Evolutionary conservation across 2,329 filamentous ascomycete genomes (phyloP).

Genomic region (Teratosphaeria viscida): DNA sequence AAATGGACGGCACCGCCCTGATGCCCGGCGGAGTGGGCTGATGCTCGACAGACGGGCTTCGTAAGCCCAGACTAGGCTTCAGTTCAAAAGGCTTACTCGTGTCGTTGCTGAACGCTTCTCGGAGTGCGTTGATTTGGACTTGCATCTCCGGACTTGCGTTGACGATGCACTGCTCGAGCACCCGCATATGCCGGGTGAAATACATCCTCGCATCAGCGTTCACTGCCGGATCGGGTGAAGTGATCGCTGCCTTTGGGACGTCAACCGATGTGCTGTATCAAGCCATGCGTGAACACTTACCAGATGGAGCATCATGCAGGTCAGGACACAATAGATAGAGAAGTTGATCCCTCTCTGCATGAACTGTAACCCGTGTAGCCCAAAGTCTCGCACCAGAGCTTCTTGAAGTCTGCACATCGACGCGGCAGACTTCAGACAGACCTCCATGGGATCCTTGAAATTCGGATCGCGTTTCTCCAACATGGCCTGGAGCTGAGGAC

Average conservation of each 20-base stretch:
- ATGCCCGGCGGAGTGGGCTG: constrained; percentile 8
- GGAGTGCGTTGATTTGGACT: constrained; percentile 76
- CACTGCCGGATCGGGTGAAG: constrained; percentile 81
- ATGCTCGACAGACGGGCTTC: constrained; percentile 56
- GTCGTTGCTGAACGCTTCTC: constrained; percentile 85
- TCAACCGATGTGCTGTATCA: background rate
- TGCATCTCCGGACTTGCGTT: constrained; percentile 81
- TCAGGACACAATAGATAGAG: constrained; percentile 83
- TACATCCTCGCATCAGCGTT: constrained; percentile 77
- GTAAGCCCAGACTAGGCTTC: constrained; percentile 59
- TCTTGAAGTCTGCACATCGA: constrained; percentile 79
- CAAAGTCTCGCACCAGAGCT: constrained; percentile 64
- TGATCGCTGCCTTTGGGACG: constrained; percentile 62
- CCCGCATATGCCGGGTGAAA: constrained; percentile 87
- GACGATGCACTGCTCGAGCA: constrained; percentile 73
- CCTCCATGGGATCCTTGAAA: constrained; percentile 81
- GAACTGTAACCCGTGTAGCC: constrained; percentile 69
- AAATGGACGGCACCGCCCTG: constrained; percentile 3
- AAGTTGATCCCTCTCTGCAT: constrained; percentile 95
- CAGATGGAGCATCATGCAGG: constrained; percentile 85
- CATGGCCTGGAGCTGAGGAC: constrained; percentile 67
- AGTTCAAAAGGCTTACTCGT: constrained; percentile 75
- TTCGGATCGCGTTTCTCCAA: constrained; percentile 66
- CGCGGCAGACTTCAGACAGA: constrained; percentile 78
- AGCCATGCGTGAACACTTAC: constrained; percentile 45